Evolutionary conservation across 164 flowering plant species (phyloP).

Genomic region (Tetracentron sinense): DNA sequence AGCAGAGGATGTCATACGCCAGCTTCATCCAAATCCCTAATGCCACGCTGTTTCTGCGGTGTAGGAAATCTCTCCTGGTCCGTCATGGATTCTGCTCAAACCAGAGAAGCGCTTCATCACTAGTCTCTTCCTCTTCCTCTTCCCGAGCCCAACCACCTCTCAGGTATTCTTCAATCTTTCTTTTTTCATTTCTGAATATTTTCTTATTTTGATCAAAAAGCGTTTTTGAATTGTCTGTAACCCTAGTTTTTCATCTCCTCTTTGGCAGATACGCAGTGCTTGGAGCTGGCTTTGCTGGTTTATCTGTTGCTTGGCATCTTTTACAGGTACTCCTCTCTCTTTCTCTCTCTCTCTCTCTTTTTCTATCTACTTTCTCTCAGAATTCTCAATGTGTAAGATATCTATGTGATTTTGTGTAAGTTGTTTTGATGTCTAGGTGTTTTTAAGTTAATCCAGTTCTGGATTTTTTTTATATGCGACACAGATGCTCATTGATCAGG

Average conservation of each 20-base stretch:
- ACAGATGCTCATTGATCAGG: no score
- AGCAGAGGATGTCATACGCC: neutral
- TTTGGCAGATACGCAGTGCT: conserved; percentile 70
- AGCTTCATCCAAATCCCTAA: conserved; percentile 8
- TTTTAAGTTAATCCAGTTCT: neutral
- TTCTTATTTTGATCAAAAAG: neutral
- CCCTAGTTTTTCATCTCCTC: neutral
- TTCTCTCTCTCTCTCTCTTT: conserved; percentile 6
- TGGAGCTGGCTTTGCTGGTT: conserved; percentile 97
- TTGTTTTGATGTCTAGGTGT: neutral
- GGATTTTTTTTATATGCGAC: no score
- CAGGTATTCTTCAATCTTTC: conserved; percentile 12
- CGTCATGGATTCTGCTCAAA: neutral
- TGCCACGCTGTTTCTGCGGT: neutral
- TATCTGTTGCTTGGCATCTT: conserved; percentile 86
- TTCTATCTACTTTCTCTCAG: neutral
- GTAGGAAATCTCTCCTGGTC: neutral
- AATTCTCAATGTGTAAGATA: neutral
- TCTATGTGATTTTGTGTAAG: neutral
- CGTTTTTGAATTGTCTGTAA: neutral
- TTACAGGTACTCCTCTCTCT: conserved; percentile 38
- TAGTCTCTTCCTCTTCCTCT: conserved; percentile 8
- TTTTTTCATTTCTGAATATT: neutral
- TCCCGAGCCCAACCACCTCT: conserved; percentile 13
- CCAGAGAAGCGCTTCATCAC: neutral